These are phyloP conservation scores for Quercus berberidifolia DNA, from an alignment of 306 rosid genomes.

Conservation along the genomic window DNA sequence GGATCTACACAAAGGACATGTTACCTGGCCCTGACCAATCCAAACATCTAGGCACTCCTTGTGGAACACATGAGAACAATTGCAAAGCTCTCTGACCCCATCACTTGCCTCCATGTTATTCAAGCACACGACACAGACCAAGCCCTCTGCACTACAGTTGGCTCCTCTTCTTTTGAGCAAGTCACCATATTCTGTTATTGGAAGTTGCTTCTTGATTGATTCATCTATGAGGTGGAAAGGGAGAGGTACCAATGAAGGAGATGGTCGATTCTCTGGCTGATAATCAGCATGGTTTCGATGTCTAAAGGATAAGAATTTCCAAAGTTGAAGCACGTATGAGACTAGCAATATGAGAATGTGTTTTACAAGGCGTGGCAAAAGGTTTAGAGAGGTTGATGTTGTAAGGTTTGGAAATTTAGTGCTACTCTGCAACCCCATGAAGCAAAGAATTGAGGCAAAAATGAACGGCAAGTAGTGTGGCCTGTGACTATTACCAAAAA, in stretches of 20 bases:
- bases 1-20: slow-evolving; percentile 34
- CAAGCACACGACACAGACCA: slow-evolving; percentile 23
- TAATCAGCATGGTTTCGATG: background rate
- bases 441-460: background rate
- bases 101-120: background rate
- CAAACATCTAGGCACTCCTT: slow-evolving; percentile 29
- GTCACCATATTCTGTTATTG: background rate
- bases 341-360: background rate
- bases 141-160: background rate
- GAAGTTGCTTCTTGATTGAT: slow-evolving; percentile 3
- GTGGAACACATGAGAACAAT: slow-evolving; percentile 28
- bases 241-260: background rate
- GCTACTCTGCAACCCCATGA: background rate
- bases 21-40: slow-evolving; percentile 20
- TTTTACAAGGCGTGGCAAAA: background rate
- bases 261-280: background rate
- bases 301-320: background rate
- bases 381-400: background rate
- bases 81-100: slow-evolving; percentile 18
- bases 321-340: background rate
- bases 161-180: background rate
- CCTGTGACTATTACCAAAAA: background rate
- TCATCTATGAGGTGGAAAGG: background rate
- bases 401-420: background rate
- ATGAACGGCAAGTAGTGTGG: background rate